These are phyloP conservation scores for Kwoniella sp. DNA, from an alignment of 768 basidiomycete species.

Conservation along the genomic window DNA sequence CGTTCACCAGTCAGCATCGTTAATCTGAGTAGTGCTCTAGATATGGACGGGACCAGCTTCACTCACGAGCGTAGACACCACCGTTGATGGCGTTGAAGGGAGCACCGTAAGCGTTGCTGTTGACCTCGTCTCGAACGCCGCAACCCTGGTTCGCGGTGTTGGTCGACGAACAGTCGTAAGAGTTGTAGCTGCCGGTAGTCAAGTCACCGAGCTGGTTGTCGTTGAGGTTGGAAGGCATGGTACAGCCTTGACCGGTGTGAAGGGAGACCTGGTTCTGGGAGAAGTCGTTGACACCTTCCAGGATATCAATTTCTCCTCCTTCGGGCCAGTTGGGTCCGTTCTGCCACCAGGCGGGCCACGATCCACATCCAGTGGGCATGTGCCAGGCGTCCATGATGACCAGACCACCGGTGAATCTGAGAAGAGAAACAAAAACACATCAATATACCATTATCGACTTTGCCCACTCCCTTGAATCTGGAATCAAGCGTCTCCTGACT, in stretches of 20 bases:
- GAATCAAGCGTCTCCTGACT: no score
- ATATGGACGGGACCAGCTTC: background rate
- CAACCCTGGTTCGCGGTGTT: conserved; percentile 61
- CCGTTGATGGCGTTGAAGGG: conserved; percentile 82
- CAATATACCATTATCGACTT: conserved; percentile 58
- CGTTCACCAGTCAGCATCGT: no score
- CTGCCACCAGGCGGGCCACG: conserved; percentile 72
- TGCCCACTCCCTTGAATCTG: no score
- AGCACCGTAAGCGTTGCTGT: conserved; percentile 72
- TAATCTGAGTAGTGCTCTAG: no score
- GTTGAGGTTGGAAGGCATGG: conserved; percentile 40
- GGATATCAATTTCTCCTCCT: conserved; percentile 57
- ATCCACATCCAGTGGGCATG: conserved; percentile 87
- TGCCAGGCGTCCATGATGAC: conserved; percentile 81
- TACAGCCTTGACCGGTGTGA: conserved; percentile 57
- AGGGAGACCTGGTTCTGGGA: conserved; percentile 58
- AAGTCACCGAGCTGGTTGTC: conserved; percentile 33
- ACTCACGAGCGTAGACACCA: conserved; percentile 86
- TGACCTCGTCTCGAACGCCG: conserved; percentile 66
- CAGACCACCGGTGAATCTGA: conserved; percentile 63
- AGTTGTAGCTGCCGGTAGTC: conserved; percentile 53
- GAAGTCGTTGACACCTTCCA: conserved; percentile 59
- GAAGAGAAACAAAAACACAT: conserved; percentile 56
- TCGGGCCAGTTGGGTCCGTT: conserved; percentile 59
- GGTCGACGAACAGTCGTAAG: conserved; percentile 51